These are phyloP conservation scores for Penicillium soppii DNA, from an alignment of 495 filamentous ascomycete species.

Conservation along the genomic window DNA sequence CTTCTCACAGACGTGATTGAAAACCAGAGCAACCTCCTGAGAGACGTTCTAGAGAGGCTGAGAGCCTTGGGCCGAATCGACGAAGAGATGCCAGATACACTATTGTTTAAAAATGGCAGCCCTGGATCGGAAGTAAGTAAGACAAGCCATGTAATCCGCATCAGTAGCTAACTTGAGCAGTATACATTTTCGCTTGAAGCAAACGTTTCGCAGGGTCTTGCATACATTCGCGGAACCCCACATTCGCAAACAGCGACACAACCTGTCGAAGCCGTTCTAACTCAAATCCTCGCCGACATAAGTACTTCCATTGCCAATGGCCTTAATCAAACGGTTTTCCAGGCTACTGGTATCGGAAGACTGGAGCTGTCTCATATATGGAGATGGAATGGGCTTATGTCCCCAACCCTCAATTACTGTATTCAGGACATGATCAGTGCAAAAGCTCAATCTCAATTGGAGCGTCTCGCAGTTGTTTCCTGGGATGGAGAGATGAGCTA, in stretches of 20 bases:
- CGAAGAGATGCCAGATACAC: not conserved
- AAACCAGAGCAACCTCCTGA: not conserved
- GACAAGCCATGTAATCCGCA: not conserved
- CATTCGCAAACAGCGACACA: not conserved
- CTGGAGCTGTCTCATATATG: not conserved
- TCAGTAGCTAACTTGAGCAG: not conserved
- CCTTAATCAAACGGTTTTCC: not conserved
- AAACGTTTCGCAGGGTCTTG: not conserved
- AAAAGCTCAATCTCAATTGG: not conserved
- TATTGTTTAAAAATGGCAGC: not conserved
- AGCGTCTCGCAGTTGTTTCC: not conserved
- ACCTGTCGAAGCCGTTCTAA: not conserved
- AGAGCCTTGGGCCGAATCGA: not conserved
- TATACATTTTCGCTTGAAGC: not conserved
- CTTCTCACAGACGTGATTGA: not conserved
- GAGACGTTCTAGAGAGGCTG: not conserved
- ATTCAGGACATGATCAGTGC: slow-evolving; percentile 1
- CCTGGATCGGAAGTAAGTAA: not conserved
- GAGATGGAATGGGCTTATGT: not conserved
- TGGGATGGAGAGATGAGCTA: slow-evolving; percentile 6
- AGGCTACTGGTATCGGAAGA: not conserved
- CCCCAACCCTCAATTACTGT: not conserved
- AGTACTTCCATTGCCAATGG: not conserved
- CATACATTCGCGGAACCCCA: not conserved
- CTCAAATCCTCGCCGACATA: not conserved